A percentile compares a stretch with the other conserved stretches of the same genome.
These are phyloP conservation scores for Coemansia sp. DNA, from an alignment of 192 early-diverging fungal genomes.

Conservation along the genomic window DNA sequence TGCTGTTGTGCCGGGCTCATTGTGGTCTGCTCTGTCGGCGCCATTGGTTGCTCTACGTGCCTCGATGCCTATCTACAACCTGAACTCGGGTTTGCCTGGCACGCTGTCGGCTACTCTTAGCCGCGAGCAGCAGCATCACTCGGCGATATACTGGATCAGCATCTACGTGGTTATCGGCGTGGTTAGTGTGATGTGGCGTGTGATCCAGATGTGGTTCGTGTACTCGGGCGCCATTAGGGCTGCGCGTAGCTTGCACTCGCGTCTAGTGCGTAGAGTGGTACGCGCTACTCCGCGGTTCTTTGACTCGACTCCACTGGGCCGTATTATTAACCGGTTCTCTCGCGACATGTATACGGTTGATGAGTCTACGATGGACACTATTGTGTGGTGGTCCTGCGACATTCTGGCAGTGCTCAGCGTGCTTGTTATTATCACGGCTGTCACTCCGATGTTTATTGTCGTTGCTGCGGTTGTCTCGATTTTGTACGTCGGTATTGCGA, in stretches of 20 bases:
- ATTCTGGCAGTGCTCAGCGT: conserved; percentile 60
- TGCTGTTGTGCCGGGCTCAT: neutral
- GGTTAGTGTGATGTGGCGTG: conserved; percentile 37
- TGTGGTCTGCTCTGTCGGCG: conserved; percentile 6
- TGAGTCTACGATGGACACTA: conserved; percentile 57
- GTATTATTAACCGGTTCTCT: conserved; percentile 85
- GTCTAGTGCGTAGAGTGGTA: conserved; percentile 61
- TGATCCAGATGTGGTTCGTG: conserved; percentile 49
- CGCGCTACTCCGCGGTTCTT: conserved; percentile 82
- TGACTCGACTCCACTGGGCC: conserved; percentile 82
- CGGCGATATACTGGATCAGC: conserved; percentile 66
- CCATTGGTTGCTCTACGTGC: neutral
- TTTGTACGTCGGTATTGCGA: conserved; percentile 65
- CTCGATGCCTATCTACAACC: neutral
- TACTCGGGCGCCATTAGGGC: conserved; percentile 61
- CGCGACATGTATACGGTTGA: conserved; percentile 85
- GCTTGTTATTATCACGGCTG: conserved; percentile 60
- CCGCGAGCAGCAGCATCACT: conserved; percentile 12
- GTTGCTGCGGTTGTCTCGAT: conserved; percentile 61
- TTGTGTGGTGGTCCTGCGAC: conserved; percentile 59
- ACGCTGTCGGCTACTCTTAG: neutral
- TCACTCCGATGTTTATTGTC: conserved; percentile 75
- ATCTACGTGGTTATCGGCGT: conserved; percentile 67
- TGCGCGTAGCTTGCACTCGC: conserved; percentile 61
- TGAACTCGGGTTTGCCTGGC: neutral